phyloP scores from a whole-genome alignment of 441 rosid genomes.

The Sinapis alba region DNA sequence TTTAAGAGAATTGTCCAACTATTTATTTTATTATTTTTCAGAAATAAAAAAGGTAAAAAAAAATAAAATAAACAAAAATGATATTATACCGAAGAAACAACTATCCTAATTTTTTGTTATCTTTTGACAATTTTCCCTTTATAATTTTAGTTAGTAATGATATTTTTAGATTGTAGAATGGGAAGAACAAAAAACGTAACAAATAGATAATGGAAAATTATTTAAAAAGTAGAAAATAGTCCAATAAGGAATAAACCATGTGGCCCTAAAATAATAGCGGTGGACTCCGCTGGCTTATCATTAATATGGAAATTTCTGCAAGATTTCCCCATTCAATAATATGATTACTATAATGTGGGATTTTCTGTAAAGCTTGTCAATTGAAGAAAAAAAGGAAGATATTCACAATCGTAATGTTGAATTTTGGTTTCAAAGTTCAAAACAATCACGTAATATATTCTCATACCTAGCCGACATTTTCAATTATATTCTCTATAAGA shows the following conservation, averaged over 20 bases:
- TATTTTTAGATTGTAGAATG: too few species aligned
- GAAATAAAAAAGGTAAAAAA: too few species aligned
- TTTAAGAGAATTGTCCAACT: too few species aligned
- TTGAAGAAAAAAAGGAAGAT: background rate
- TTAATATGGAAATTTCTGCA: background rate
- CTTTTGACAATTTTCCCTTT: too few species aligned
- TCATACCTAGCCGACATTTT: background rate
- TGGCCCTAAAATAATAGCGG: background rate
- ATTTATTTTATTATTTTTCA: too few species aligned
- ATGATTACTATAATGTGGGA: background rate
- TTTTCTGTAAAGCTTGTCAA: background rate
- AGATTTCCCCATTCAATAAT: background rate
- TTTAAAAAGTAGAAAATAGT: too few species aligned
- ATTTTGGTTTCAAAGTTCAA: background rate
- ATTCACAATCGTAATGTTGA: background rate
- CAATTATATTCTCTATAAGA: slow-evolving; percentile 1
- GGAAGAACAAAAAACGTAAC: too few species aligned
- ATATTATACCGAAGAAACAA: too few species aligned
- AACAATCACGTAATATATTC: slow-evolving; percentile 12
- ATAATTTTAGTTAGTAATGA: too few species aligned
- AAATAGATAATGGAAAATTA: too few species aligned
- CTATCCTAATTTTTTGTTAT: too few species aligned
- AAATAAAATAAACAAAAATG: too few species aligned
- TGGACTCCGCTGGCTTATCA: background rate
- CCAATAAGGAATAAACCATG: background rate